A percentile compares a stretch with the other conserved stretches of the same genome.
Evolutionary conservation across 2,329 filamentous ascomycete species (phyloP).

Genomic region (Claviceps citrina): DNA sequence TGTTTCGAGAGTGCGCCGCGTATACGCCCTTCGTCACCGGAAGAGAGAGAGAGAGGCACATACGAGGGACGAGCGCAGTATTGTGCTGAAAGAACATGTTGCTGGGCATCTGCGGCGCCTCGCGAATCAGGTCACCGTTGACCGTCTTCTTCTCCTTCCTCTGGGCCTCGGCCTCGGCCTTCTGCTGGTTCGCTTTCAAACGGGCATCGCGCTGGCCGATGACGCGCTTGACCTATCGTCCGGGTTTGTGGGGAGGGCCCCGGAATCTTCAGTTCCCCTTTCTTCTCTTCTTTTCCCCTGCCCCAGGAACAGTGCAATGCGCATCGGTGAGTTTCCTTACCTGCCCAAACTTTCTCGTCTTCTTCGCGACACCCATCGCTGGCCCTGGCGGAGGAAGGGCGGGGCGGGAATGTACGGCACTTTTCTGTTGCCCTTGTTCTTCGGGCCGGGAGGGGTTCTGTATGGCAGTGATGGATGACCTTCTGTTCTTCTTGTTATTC

Average conservation of each 20-base stretch:
- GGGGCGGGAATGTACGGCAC: too few species aligned
- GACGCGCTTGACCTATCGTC: conserved; percentile 55
- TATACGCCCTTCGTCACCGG: too few species aligned
- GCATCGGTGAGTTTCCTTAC: conserved; percentile 27
- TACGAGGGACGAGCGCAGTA: conserved; percentile 56
- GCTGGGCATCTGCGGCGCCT: conserved; percentile 69
- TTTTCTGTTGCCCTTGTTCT: not conserved
- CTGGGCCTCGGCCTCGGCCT: conserved; percentile 42
- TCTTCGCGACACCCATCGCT: conserved; percentile 81
- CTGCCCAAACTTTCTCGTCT: conserved; percentile 77
- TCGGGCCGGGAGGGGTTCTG: not conserved
- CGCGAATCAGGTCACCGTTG: conserved; percentile 50
- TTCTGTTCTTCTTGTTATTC: too few species aligned
- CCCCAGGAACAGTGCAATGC: too few species aligned
- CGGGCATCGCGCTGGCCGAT: conserved; percentile 69
- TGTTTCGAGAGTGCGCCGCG: too few species aligned
- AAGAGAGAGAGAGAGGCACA: not conserved
- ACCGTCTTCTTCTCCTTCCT: conserved; percentile 43
- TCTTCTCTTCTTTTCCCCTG: not conserved
- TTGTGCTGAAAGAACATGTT: conserved; percentile 84
- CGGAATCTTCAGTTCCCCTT: not conserved
- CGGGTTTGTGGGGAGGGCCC: too few species aligned
- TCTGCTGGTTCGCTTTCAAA: conserved; percentile 65
- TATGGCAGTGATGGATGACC: too few species aligned
- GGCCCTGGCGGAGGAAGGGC: too few species aligned